Conservation (phyloP, 192 early-diverging fungal species). For the Coemansia sp. region DNA sequence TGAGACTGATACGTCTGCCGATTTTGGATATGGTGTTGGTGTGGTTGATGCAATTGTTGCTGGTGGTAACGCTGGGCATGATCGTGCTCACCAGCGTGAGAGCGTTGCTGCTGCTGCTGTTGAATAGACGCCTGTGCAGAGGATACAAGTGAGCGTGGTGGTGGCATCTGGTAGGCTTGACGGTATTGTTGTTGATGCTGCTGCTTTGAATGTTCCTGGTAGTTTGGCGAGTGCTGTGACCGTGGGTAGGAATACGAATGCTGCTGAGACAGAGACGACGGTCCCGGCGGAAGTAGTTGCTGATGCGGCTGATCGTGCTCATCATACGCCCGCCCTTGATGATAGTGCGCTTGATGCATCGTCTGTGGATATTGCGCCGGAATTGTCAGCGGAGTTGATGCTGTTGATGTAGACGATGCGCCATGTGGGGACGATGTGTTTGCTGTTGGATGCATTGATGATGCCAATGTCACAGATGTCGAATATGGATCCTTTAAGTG, state of each 20-base stretch:
- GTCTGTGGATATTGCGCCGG: slow-evolving; percentile 13
- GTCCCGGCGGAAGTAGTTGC: slow-evolving; percentile 1
- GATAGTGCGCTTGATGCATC: slow-evolving; percentile 16
- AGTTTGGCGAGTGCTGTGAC: slow-evolving; percentile 1
- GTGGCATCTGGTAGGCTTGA: slow-evolving; percentile 8
- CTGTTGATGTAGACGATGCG: slow-evolving; percentile 16
- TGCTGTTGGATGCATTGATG: slow-evolving; percentile 12
- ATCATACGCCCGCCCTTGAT: slow-evolving; percentile 6
- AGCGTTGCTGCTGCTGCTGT: slow-evolving; percentile 1
- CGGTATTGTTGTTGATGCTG: slow-evolving; percentile 2
- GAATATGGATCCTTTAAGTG: slow-evolving; percentile 3
- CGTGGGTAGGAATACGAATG: slow-evolving; percentile 5
- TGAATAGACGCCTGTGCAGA: not conserved
- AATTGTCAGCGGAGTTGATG: slow-evolving; percentile 23
- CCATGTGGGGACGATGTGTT: slow-evolving; percentile 14
- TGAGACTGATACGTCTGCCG: not conserved
- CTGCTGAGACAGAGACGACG: slow-evolving; percentile 6
- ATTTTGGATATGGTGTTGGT: slow-evolving; percentile 5
- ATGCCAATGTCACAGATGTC: not conserved
- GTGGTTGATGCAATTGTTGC: not conserved
- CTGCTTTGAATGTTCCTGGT: not conserved
- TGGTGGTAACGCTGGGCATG: too few species aligned
- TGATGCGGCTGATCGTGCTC: not conserved
- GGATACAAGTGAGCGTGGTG: not conserved
- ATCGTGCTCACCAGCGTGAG: not conserved